Evolutionary conservation across 768 basidiomycete species (phyloP).

Genomic region (Mycena polygramma): DNA sequence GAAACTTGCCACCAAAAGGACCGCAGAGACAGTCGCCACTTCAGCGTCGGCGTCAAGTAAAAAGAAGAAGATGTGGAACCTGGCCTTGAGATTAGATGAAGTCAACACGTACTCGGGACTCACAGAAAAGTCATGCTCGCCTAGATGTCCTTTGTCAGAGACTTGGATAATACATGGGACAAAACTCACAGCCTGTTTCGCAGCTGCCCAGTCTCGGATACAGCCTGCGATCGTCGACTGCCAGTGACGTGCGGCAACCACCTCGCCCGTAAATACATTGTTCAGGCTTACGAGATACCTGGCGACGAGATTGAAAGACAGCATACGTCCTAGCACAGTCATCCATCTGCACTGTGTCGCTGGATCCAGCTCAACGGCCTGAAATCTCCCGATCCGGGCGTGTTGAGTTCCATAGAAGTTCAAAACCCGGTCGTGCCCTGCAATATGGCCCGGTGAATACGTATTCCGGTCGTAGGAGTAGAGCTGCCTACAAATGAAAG

Average conservation of each 20-base stretch:
- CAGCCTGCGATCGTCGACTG: constrained; percentile 56
- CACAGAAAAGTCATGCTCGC: neutral
- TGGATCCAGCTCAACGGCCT: constrained; percentile 40
- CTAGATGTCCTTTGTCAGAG: too few relatives aligned
- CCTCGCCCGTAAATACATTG: constrained; percentile 63
- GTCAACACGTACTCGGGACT: too few relatives aligned
- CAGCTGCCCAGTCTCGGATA: constrained; percentile 62
- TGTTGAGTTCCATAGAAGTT: constrained; percentile 55
- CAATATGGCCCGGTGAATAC: constrained; percentile 49
- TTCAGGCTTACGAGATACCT: constrained; percentile 48
- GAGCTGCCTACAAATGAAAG: constrained; percentile 56
- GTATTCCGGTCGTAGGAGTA: constrained; percentile 56
- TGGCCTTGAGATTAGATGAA: neutral
- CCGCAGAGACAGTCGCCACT: neutral
- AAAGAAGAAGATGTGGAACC: neutral
- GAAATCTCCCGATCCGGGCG: constrained; percentile 38
- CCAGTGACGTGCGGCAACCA: constrained; percentile 68
- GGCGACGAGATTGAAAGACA: neutral
- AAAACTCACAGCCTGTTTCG: neutral
- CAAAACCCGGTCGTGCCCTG: neutral
- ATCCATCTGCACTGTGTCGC: neutral
- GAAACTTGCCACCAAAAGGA: constrained; percentile 2
- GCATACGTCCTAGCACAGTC: neutral
- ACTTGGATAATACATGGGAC: too few relatives aligned
- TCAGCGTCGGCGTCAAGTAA: neutral